phyloP scores from a whole-genome alignment of 345 rosid species.

The Gossypium sturtianum region DNA sequence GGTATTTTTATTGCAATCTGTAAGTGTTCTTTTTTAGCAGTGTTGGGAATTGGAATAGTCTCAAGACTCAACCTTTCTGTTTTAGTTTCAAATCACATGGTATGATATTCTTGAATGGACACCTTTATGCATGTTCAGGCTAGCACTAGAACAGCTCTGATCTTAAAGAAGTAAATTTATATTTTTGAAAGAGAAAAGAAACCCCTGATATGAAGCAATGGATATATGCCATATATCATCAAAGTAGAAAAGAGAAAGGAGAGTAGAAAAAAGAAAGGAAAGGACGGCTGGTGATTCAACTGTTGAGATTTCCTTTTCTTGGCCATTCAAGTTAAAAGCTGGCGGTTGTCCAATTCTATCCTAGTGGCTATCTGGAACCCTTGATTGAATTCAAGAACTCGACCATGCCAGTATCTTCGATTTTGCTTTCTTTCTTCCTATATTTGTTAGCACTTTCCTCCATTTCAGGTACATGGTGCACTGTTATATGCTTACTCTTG shows the following conservation, averaged over 20 bases:
- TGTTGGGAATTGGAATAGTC: background rate
- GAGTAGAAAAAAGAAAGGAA: slow-evolving; percentile 10
- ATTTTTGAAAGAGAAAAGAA: slow-evolving; percentile 24
- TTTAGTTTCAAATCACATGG: background rate
- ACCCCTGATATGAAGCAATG: slow-evolving; percentile 49
- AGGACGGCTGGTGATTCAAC: slow-evolving; percentile 6
- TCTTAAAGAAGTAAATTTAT: background rate
- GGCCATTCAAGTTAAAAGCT: slow-evolving; percentile 14
- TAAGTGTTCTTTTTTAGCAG: background rate
- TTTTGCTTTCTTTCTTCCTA: slow-evolving; percentile 24
- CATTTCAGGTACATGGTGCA: slow-evolving; percentile 10
- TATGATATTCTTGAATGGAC: background rate
- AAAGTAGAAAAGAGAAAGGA: slow-evolving; percentile 29
- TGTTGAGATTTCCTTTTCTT: background rate
- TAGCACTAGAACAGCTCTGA: background rate
- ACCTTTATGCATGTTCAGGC: slow-evolving; percentile 1
- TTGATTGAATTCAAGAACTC: background rate
- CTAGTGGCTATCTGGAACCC: slow-evolving; percentile 6
- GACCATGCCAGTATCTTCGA: slow-evolving; percentile 31
- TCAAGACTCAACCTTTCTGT: background rate
- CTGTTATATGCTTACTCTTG: background rate
- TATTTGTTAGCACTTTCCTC: slow-evolving; percentile 19
- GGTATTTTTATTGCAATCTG: slow-evolving; percentile 7
- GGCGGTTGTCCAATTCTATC: background rate
- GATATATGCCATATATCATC: slow-evolving; percentile 33